Conservation (phyloP, 2,329 filamentous ascomycete genomes). For the Bipolaris oryzae region DNA sequence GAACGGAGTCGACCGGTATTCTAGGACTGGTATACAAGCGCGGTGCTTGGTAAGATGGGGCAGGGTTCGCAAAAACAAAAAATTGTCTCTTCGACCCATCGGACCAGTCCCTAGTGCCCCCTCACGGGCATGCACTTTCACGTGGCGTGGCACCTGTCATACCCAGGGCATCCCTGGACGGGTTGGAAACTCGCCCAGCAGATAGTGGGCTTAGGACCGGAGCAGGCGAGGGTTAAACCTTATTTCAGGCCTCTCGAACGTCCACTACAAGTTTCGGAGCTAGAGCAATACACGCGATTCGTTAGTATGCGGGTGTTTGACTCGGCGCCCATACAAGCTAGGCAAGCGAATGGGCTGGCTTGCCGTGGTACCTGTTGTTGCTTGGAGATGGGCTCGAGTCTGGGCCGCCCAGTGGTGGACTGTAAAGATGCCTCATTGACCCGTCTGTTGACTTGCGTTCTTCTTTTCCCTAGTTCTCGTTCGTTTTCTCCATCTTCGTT, state of each 20-base stretch:
- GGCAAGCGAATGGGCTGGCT: conserved; percentile 23
- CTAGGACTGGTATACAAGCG: not conserved
- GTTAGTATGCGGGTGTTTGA: conserved; percentile 17
- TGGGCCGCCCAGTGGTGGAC: conserved; percentile 17
- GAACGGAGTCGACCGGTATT: not conserved
- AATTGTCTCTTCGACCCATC: conserved; percentile 1
- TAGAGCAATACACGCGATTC: conserved; percentile 18
- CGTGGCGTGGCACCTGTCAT: conserved; percentile 21
- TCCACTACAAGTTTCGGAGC: conserved; percentile 17
- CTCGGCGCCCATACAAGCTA: conserved; percentile 25
- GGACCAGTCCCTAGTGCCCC: conserved; percentile 2
- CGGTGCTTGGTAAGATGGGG: not conserved
- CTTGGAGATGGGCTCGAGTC: conserved; percentile 18
- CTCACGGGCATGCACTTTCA: conserved; percentile 12
- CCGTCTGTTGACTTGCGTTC: conserved; percentile 10
- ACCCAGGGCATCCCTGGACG: conserved; percentile 22
- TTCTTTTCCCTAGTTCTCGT: conserved; percentile 7
- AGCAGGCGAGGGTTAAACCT: conserved; percentile 29
- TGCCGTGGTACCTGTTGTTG: conserved; percentile 21
- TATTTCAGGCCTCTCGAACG: conserved; percentile 19
- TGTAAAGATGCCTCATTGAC: conserved; percentile 21
- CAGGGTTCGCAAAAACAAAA: not conserved
- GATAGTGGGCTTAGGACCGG: conserved; percentile 24
- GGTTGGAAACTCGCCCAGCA: conserved; percentile 11
- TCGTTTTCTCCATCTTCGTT: conserved; percentile 9